Base-by-base conservation (phyloP, 106 monocot species). In the Phalaenopsis aphrodite region DNA sequence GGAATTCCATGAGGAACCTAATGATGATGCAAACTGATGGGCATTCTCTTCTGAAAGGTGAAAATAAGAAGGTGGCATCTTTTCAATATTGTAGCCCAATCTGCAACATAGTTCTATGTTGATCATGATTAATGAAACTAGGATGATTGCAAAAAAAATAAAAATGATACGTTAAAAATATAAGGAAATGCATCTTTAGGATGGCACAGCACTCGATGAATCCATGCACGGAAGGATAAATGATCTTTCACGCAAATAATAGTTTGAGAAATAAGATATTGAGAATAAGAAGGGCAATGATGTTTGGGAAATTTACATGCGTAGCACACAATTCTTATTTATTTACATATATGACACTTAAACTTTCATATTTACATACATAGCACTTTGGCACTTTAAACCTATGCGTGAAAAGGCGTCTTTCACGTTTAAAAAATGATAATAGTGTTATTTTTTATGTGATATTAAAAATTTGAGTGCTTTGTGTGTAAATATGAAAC, bases 51-150 rank as follows among this genome's bases (percentile, higher is more conserved):
- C 81, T 21, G 96, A 84, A 17, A 97, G 18, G 15, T 90, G 80
- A 85, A 97, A 97, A 83, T 52, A 81, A 9, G 94, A 89, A 81
- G 90, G 83, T 75, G 90, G 79, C 49, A 94, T 79, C 79, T 94
- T 97, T 87, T 92, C 88, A 74, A 97, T 89, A 72, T 86, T 92
- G 87, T 89, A 85, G 42, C 90, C 89, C 56, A 94, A 85, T 82
- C 93, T 93, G 86, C 80, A 88, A 10, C 55, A 76, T 36, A 5
- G 65, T 18, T 56, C 37, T 52, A 55, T 46, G 14, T 39, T 30
- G 77, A 47, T 37, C 42, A 72, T 83, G 38, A 75, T 19, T 24
- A 81, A 72, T 39, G 16, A 68, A 30, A 37, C 41, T 10, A 36
- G 30, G 30, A 17, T 72, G 39, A 52, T 78, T 66, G 69, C 14